Conservation (phyloP, 202 grass and related monocot species). For the Panicum virgatum region DNA sequence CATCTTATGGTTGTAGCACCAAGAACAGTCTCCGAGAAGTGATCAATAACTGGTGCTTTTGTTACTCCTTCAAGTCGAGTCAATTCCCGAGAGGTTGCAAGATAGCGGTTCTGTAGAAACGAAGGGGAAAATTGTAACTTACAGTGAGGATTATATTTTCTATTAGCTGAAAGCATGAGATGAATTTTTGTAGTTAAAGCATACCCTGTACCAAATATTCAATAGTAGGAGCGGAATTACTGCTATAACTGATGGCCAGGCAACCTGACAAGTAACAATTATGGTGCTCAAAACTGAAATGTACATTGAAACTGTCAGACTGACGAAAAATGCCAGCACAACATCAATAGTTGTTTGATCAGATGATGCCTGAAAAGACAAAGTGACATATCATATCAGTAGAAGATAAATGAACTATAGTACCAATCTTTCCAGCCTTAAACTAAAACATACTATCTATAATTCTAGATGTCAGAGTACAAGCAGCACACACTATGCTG, state of each 20-base stretch:
- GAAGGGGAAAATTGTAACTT: not conserved
- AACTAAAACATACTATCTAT: not conserved
- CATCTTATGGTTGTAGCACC: constrained; percentile 59
- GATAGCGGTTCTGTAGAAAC: constrained; percentile 51
- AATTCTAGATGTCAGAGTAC: not conserved
- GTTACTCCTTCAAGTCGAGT: constrained; percentile 61
- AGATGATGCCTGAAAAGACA: constrained; percentile 68
- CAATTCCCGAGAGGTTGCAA: constrained; percentile 56
- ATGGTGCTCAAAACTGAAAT: constrained; percentile 61
- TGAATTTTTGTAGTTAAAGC: not conserved
- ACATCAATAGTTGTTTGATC: constrained; percentile 78
- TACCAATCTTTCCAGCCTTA: not conserved
- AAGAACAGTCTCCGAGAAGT: constrained; percentile 56
- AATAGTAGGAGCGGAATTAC: constrained; percentile 50
- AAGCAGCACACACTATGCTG: not conserved
- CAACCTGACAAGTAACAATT: constrained; percentile 66
- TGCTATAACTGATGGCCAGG: constrained; percentile 69
- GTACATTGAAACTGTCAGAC: constrained; percentile 68
- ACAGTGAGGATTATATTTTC: not conserved
- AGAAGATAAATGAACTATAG: not conserved
- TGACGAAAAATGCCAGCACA: constrained; percentile 57
- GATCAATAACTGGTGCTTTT: constrained; percentile 67
- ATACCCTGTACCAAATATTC: constrained; percentile 75
- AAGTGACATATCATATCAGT: not conserved
- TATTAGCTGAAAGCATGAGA: not conserved